Evolutionary conservation across 495 filamentous ascomycete species (phyloP), one percentile per base, ranked within the genome.

Genomic region (Trypethelium eluteriae): DNA sequence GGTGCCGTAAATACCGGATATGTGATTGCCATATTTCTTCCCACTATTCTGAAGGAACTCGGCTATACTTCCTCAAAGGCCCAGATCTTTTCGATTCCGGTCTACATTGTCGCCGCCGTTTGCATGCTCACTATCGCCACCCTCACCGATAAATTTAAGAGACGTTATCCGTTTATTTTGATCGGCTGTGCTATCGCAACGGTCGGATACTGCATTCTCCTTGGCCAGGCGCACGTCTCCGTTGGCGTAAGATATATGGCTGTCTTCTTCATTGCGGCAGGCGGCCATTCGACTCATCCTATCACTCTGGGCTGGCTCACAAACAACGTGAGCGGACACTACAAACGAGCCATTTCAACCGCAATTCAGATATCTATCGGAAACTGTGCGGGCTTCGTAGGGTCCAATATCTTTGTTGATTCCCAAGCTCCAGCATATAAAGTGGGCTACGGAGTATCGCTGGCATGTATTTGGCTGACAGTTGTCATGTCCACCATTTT

Each of bases 381-480:
- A 38, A 66, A 66, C 38, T 61, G 56, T 34, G 64, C 49, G 0
- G 64, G 64, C 14, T 61, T 66, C 34, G 59, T 66, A 9, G 64
- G 49, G 25, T 61, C 49, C 64, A 66, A 66, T 36, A 59, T 66
- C 38, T 66, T 79, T 62, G 50, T 77, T 25, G 47, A 64, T 1
- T 62, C 46, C 11, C 75, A 80, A 49, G 71, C 68, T 3, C 78
- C 78, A 2, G 39, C n/a, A 16, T 80, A 79, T 66, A 69, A 47
- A 6, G 71, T 66, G 9, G 78, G 78, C 1, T 80, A 80, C 62
- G 72, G 72, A 5, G 70, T 69, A 14, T 69, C 68, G 64, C 41
- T 76, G 25, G 84, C 70, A 0, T 76, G 86, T 71, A 71, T 79
- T 2, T 82, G 80, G 78, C 63, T 84, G 4, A 81, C 80, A 64